These are phyloP conservation scores for Pisolithus sp. DNA, from an alignment of 768 basidiomycete genomes.

Conservation along the genomic window DNA sequence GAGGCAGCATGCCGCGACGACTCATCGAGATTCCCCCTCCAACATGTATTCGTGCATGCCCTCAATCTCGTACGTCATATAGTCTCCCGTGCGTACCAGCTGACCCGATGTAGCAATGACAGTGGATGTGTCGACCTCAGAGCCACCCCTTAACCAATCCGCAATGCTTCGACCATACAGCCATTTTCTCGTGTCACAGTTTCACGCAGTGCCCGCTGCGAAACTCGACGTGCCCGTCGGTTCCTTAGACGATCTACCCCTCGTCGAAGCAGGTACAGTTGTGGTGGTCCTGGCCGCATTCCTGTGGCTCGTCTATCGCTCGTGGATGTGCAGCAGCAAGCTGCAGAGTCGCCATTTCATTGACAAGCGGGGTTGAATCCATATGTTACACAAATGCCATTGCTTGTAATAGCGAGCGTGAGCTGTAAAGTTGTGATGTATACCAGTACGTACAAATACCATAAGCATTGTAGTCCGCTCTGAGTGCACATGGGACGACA, in stretches of 20 bases:
- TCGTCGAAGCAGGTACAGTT: slow-evolving; percentile 33
- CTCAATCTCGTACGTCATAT: slow-evolving; percentile 15
- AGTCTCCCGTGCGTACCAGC: background rate
- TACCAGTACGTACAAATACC: slow-evolving; percentile 28
- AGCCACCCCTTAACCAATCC: slow-evolving; percentile 16
- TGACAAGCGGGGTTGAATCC: slow-evolving; percentile 20
- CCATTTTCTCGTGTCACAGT: slow-evolving; percentile 13
- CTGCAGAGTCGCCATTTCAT: slow-evolving; percentile 11
- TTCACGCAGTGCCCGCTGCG: slow-evolving; percentile 1
- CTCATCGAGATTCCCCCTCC: slow-evolving; percentile 22
- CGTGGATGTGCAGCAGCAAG: slow-evolving; percentile 18
- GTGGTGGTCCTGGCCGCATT: slow-evolving; percentile 27
- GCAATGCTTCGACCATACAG: slow-evolving; percentile 13
- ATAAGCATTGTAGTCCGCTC: slow-evolving; percentile 8
- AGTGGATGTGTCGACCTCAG: background rate
- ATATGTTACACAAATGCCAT: slow-evolving; percentile 2
- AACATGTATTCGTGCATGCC: slow-evolving; percentile 29
- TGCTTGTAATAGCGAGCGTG: slow-evolving; percentile 14
- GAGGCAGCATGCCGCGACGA: slow-evolving; percentile 8
- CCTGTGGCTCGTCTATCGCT: slow-evolving; percentile 26
- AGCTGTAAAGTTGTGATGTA: slow-evolving; percentile 8
- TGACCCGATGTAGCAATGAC: slow-evolving; percentile 4
- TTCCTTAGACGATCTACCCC: slow-evolving; percentile 21
- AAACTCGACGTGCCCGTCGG: slow-evolving; percentile 31
- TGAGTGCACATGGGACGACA: slow-evolving; percentile 4